A percentile compares a stretch with the other conserved stretches of the same genome.
Conservation (phyloP, 169 alveolate species). For the Cytauxzoon felis region DNA sequence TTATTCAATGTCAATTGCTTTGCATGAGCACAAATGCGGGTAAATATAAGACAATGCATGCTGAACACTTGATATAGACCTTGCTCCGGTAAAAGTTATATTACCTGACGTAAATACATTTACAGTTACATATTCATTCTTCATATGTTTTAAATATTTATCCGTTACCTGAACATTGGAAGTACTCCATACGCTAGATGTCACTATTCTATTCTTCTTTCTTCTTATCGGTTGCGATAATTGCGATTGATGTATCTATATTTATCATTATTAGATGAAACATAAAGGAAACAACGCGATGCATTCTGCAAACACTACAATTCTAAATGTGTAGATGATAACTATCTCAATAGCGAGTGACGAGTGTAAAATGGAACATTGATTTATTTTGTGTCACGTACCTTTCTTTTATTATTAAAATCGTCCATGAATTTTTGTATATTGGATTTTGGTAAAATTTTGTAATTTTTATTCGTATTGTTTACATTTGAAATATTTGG, state of each 20-base stretch:
- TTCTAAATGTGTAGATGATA: too few relatives aligned
- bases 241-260: too few relatives aligned
- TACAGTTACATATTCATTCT: constrained; percentile 69
- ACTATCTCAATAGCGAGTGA: too few relatives aligned
- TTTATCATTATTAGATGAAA: too few relatives aligned
- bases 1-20: not conserved
- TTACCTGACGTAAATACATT: constrained; percentile 71
- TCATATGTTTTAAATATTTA: not conserved
- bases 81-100: constrained; percentile 73
- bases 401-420: constrained; percentile 35
- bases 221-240: too few relatives aligned
- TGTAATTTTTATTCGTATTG: not conserved
- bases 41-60: constrained; percentile 41
- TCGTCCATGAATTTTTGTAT: constrained; percentile 31
- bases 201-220: too few relatives aligned
- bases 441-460: not conserved
- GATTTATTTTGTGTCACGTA: not conserved
- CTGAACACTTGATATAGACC: constrained; percentile 56
- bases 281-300: too few relatives aligned
- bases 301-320: too few relatives aligned
- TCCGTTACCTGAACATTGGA: not conserved
- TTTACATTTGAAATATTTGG: not conserved
- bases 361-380: constrained; percentile 1
- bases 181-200: too few relatives aligned
- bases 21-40: constrained; percentile 19